Percentiles rank a stretch among this genome's conserved stretches.
Conservation (phyloP, 2,329 filamentous ascomycete genomes). For the Diaporthe citri region DNA sequence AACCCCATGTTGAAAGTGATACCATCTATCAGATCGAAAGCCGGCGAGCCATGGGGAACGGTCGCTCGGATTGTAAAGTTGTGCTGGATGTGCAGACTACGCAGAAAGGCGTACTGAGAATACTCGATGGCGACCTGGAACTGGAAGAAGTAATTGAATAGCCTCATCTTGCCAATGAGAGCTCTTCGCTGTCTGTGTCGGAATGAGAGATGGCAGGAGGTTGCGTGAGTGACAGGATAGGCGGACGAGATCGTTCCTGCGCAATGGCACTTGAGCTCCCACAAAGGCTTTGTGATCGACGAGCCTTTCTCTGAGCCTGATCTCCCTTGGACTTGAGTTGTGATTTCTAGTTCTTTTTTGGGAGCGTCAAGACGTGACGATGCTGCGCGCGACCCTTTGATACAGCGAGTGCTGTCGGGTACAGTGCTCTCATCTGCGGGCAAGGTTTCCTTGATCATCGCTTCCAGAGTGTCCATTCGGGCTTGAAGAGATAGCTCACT, state of each 20-base stretch:
- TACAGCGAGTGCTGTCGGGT: no score
- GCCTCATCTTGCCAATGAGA: neutral
- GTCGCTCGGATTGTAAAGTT: conserved; percentile 10
- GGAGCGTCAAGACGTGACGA: neutral
- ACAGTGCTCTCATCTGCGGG: neutral
- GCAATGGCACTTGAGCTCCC: neutral
- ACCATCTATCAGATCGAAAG: neutral
- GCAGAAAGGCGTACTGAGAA: neutral
- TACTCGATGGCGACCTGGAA: conserved; percentile 1
- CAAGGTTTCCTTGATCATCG: neutral
- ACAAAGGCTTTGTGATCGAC: neutral
- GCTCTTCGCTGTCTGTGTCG: neutral
- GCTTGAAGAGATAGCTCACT: neutral
- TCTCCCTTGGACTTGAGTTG: no score
- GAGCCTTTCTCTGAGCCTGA: neutral
- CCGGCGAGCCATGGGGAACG: neutral
- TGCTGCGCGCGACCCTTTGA: neutral
- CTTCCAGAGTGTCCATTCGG: neutral
- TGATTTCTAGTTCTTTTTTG: neutral
- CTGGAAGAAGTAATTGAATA: conserved; percentile 15
- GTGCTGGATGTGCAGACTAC: neutral
- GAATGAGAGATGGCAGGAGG: conserved; percentile 9
- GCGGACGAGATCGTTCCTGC: neutral
- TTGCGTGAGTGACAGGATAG: neutral
- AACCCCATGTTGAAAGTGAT: neutral